Conservation (phyloP, 495 filamentous ascomycete species). For the Hypoxylon fuscum region DNA sequence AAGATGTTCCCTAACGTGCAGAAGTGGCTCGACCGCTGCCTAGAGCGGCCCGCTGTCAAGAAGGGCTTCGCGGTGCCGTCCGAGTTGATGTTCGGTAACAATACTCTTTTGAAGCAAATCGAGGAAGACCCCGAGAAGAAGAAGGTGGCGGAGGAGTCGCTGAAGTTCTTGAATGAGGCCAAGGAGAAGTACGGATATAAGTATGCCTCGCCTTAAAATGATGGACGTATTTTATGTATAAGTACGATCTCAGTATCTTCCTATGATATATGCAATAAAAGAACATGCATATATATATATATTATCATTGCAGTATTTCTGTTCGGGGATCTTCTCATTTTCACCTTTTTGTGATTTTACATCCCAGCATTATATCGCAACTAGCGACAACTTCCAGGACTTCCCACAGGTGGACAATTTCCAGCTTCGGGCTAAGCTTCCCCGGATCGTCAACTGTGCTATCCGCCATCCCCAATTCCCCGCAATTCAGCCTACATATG, state of each 20-base stretch:
- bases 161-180: conserved; percentile 35
- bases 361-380: neutral
- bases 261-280: neutral
- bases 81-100: conserved; percentile 20
- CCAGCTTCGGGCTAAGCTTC: conserved; percentile 37
- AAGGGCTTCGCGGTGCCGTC: conserved; percentile 75
- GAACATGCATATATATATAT: too few species aligned
- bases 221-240: neutral
- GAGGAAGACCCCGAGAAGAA: conserved; percentile 40
- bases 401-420: conserved; percentile 39
- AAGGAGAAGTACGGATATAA: conserved; percentile 54
- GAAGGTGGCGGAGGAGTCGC: conserved; percentile 29
- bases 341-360: neutral
- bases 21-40: conserved; percentile 71
- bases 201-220: conserved; percentile 46
- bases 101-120: conserved; percentile 5
- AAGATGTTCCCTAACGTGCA: conserved; percentile 72
- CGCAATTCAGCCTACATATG: conserved; percentile 7
- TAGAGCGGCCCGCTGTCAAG: conserved; percentile 68
- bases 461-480: conserved; percentile 24
- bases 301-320: too few species aligned
- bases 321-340: neutral
- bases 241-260: neutral
- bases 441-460: conserved; percentile 36
- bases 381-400: conserved; percentile 13